Conservation (phyloP, 208 protist genomes). For the Trypanosoma grayi region DNA sequence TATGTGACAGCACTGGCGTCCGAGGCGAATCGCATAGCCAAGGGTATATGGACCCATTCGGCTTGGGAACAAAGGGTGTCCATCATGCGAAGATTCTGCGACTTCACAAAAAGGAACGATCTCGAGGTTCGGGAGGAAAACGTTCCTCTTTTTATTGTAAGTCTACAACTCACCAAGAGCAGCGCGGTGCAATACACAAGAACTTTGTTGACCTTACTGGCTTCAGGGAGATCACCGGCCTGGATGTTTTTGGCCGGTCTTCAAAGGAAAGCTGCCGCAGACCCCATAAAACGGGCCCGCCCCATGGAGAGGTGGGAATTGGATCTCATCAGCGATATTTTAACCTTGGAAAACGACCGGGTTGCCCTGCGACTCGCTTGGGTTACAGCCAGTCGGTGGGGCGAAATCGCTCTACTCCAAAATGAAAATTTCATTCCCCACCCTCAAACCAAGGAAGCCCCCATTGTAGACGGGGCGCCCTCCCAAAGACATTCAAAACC, state of each 20-base stretch:
- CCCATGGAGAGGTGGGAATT: constrained; percentile 6
- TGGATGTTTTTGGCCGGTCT: not conserved
- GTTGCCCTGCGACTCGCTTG: constrained; percentile 6
- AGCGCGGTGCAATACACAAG: constrained; percentile 2
- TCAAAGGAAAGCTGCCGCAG: not conserved
- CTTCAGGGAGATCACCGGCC: not conserved
- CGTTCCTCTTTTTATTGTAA: constrained; percentile 1
- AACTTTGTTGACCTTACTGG: not conserved
- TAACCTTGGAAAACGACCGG: not conserved
- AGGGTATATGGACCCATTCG: constrained; percentile 6
- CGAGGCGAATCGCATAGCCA: not conserved
- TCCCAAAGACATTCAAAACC: constrained; percentile 3
- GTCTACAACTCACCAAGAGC: constrained; percentile 12
- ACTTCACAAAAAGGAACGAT: not conserved
- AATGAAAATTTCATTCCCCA: constrained; percentile 9
- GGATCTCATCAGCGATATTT: not conserved
- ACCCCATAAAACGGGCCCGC: constrained; percentile 10
- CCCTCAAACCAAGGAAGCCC: not conserved
- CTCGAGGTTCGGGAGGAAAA: not conserved
- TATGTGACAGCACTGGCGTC: constrained; percentile 2
- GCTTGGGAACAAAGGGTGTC: not conserved
- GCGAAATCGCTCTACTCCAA: constrained; percentile 8
- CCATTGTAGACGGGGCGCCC: not conserved
- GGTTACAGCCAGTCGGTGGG: not conserved
- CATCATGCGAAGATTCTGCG: not conserved